Percentiles rank a stretch among this genome's conserved stretches.
These are phyloP conservation scores for Blastocladiella emersonii DNA, from an alignment of 371 early-diverging fungal species.

Conservation along the genomic window DNA sequence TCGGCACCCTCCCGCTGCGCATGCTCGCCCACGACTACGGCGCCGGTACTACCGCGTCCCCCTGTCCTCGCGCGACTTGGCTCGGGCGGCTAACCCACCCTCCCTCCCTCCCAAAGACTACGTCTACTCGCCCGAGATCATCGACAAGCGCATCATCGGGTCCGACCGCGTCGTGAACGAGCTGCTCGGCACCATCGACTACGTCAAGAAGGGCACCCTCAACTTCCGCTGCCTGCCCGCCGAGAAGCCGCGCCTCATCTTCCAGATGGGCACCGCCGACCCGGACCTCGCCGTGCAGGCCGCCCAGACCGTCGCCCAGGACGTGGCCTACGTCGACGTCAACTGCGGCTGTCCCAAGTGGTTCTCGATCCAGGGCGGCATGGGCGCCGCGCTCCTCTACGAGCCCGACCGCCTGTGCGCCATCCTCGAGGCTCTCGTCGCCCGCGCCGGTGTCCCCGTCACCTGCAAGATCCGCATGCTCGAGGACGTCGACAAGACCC, in stretches of 20 bases:
- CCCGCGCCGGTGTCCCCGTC: conserved; percentile 47
- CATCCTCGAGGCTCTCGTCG: conserved; percentile 62
- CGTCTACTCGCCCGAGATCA: conserved; percentile 81
- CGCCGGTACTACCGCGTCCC: too few species aligned
- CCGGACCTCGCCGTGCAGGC: conserved; percentile 78
- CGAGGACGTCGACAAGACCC: conserved; percentile 54
- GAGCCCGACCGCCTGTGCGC: conserved; percentile 46
- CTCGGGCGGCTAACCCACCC: too few species aligned
- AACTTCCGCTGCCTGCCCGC: conserved; percentile 6
- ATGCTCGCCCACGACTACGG: conserved; percentile 70
- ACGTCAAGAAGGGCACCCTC: conserved; percentile 13
- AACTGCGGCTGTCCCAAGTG: conserved; percentile 96
- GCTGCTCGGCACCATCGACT: conserved; percentile 52
- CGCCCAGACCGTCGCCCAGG: conserved; percentile 24
- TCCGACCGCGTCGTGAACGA: conserved; percentile 55
- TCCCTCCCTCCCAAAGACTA: too few species aligned
- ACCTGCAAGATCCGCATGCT: conserved; percentile 50
- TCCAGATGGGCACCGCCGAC: conserved; percentile 56
- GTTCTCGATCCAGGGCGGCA: conserved; percentile 84
- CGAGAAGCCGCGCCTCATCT: conserved; percentile 10
- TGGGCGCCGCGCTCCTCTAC: conserved; percentile 85
- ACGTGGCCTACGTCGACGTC: conserved; percentile 18
- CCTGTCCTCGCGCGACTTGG: neutral
- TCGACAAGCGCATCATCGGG: conserved; percentile 76
- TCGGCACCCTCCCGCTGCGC: conserved; percentile 79